phyloP scores from a whole-genome alignment of 306 rosid species.

The Vigna radiata region DNA sequence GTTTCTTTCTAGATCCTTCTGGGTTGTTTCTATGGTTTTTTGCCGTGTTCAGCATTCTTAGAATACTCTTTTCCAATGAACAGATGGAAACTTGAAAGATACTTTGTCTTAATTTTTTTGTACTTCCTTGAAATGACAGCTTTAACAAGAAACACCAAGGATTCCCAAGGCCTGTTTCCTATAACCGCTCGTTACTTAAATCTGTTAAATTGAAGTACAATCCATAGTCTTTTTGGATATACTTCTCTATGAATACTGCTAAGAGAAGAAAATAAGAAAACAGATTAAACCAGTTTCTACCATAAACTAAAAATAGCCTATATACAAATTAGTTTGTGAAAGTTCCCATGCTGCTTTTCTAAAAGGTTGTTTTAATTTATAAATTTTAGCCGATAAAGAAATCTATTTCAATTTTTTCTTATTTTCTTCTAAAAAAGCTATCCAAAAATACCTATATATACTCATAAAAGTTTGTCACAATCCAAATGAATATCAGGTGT shows the following conservation, averaged over 20 bases:
- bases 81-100: background rate
- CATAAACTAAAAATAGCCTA: too few relatives aligned
- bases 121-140: background rate
- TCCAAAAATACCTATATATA: background rate
- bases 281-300: too few relatives aligned
- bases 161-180: background rate
- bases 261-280: too few relatives aligned
- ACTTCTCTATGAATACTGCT: too few relatives aligned
- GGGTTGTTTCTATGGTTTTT: background rate
- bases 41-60: background rate
- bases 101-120: background rate
- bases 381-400: too few relatives aligned
- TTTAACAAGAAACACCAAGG: background rate
- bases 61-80: background rate
- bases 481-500: background rate
- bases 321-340: too few relatives aligned
- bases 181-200: background rate
- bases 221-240: background rate
- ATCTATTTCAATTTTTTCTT: too few relatives aligned
- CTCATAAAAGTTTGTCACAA: background rate
- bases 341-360: too few relatives aligned
- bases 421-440: too few relatives aligned
- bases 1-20: slow-evolving; percentile 3
- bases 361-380: too few relatives aligned
- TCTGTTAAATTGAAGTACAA: background rate